Evolutionary conservation across 805 yeast species (phyloP).

Genomic region (Cyberlindnera samutprakarnensis): DNA sequence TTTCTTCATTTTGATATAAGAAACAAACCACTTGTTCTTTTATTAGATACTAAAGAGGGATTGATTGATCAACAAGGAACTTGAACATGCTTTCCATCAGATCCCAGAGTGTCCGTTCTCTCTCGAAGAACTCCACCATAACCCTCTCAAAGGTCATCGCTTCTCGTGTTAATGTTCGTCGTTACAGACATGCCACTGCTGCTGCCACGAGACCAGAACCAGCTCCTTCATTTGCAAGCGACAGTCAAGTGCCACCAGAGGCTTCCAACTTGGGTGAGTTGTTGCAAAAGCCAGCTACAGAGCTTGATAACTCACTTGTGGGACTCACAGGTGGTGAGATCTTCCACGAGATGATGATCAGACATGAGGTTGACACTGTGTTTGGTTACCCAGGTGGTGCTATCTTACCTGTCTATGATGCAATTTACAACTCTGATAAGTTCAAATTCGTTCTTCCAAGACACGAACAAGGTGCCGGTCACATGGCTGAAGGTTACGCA

Average conservation of each 20-base stretch:
- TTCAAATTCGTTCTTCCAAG: constrained; percentile 90
- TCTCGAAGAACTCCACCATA: constrained; percentile 5
- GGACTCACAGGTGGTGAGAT: constrained; percentile 98
- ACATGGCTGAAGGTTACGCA: constrained; percentile 99
- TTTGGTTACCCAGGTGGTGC: constrained; percentile 99
- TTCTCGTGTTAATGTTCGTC: constrained; percentile 3
- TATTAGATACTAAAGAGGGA: no score
- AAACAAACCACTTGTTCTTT: no score
- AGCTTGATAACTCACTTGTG: constrained; percentile 79
- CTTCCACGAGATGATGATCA: constrained; percentile 97
- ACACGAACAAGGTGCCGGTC: constrained; percentile 99
- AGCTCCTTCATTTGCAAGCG: constrained; percentile 22
- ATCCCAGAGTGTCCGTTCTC: constrained; percentile 11
- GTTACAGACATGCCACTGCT: constrained; percentile 9
- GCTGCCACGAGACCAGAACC: constrained; percentile 20
- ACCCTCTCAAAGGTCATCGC: constrained; percentile 6
- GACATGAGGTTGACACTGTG: constrained; percentile 91
- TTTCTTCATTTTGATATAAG: no score
- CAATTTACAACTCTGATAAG: constrained; percentile 83
- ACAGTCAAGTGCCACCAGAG: constrained; percentile 7
- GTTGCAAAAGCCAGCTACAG: constrained; percentile 6
- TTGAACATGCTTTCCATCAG: no score
- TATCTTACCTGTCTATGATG: constrained; percentile 94
- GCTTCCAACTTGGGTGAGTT: constrained; percentile 3
- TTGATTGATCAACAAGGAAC: no score